These are phyloP conservation scores for Vitis rupestris DNA, from an alignment of 164 flowering plant species.

Conservation along the genomic window DNA sequence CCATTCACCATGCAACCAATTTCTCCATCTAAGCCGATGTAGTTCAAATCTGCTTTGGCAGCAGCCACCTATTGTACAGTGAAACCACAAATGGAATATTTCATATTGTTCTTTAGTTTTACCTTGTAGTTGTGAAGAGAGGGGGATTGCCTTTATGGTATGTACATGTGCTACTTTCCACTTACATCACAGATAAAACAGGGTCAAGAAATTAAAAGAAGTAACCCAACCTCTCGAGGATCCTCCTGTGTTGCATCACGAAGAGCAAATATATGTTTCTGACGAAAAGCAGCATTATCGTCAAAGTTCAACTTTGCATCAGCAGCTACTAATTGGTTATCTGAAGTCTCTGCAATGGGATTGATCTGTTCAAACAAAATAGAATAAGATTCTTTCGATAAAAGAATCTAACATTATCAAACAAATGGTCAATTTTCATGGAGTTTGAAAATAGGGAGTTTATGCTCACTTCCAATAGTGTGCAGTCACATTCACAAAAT, in stretches of 20 bases:
- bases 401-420: background rate
- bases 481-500: conserved; percentile 87
- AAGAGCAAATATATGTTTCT: conserved; percentile 81
- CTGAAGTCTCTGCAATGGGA: conserved; percentile 94
- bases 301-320: conserved; percentile 99
- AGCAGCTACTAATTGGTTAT: conserved; percentile 89
- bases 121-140: too few species aligned
- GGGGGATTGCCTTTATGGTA: too few species aligned
- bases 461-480: conserved; percentile 78
- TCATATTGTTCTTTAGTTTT: too few species aligned
- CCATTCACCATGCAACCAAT: conserved; percentile 99
- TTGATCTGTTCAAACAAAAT: conserved; percentile 62
- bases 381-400: background rate
- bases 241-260: conserved; percentile 97
- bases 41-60: conserved; percentile 93
- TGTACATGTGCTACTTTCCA: background rate
- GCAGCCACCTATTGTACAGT: conserved; percentile 73
- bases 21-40: conserved; percentile 99
- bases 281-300: conserved; percentile 96
- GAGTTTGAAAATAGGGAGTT: conserved; percentile 1
- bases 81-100: background rate
- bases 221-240: conserved; percentile 83
- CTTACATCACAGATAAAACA: background rate
- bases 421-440: background rate
- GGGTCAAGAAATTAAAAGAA: background rate